Evolutionary conservation across 2,329 filamentous ascomycete species (phyloP).

Genomic region (Teratosphaeria nubilosa): DNA sequence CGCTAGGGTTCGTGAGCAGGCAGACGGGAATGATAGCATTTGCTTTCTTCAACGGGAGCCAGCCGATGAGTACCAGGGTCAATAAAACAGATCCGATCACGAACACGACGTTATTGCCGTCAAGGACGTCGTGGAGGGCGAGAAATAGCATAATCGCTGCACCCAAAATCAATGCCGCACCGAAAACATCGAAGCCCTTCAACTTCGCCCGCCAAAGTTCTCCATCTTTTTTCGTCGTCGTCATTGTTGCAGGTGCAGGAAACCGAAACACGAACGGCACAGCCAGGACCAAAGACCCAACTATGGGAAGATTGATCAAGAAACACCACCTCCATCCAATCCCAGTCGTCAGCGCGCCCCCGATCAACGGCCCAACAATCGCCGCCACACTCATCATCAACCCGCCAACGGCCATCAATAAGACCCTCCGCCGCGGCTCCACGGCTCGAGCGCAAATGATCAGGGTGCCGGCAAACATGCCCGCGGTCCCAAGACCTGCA

Average conservation of each 20-base stretch:
- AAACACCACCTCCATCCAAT: slow-evolving; percentile 28
- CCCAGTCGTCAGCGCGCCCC: slow-evolving; percentile 22
- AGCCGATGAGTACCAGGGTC: neutral
- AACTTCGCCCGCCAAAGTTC: neutral
- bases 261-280: neutral
- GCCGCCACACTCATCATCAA: slow-evolving; percentile 11
- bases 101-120: neutral
- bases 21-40: neutral
- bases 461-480: slow-evolving; percentile 16
- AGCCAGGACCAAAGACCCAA: neutral
- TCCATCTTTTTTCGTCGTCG: neutral
- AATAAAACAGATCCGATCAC: neutral
- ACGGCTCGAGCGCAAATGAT: slow-evolving; percentile 11
- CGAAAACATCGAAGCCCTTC: neutral
- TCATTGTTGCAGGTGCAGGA: neutral
- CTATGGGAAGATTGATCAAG: slow-evolving; percentile 25
- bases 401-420: slow-evolving; percentile 8
- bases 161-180: neutral
- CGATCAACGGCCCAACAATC: slow-evolving; percentile 22
- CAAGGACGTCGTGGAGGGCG: neutral
- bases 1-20: neutral
- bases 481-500: slow-evolving; percentile 11
- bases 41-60: neutral
- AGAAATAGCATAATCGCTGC: neutral
- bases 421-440: neutral